Conservation (phyloP, 352 stramenopile species). For the Globisporangium nodosum region DNA sequence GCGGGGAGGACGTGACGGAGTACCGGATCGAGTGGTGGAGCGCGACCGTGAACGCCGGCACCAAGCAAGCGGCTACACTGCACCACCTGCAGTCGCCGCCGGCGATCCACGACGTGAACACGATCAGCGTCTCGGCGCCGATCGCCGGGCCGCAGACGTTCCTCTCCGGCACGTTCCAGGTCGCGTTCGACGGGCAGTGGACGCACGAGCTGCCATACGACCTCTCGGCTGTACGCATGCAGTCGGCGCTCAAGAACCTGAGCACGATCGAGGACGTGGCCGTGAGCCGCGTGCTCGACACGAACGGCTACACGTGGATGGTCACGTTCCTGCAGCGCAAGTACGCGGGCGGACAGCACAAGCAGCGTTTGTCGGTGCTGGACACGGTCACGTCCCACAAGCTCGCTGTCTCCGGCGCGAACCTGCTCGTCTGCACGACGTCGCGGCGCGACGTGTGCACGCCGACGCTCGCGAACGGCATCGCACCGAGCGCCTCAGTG, state of each 20-base stretch:
- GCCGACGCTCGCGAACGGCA: conserved; percentile 32
- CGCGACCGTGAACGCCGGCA: conserved; percentile 22
- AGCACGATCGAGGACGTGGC: conserved; percentile 50
- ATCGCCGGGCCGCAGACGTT: conserved; percentile 32
- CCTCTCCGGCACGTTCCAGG: conserved; percentile 79
- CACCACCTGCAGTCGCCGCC: conserved; percentile 32
- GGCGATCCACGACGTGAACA: conserved; percentile 51
- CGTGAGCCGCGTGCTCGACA: conserved; percentile 48
- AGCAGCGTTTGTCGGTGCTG: conserved; percentile 35
- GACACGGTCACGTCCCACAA: conserved; percentile 41
- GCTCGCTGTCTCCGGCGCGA: conserved; percentile 36
- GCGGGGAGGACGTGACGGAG: conserved; percentile 63
- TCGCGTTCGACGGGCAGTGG: conserved; percentile 85
- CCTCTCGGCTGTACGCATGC: conserved; percentile 78
- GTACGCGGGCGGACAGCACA: conserved; percentile 56
- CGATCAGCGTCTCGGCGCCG: conserved; percentile 66
- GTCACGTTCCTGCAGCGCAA: conserved; percentile 57
- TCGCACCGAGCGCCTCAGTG: conserved; percentile 37
- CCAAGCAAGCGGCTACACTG: conserved; percentile 47
- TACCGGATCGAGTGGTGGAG: conserved; percentile 79
- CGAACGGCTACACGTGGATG: conserved; percentile 77
- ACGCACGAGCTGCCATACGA: conserved; percentile 86
- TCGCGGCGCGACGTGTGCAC: conserved; percentile 34
- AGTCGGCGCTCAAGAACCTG: conserved; percentile 39
- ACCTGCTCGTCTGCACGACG: conserved; percentile 56